Percentiles rank a stretch among this genome's conserved stretches.
Evolutionary conservation across 805 yeast species (phyloP).

Genomic region (Wickerhamomyces chaumierensis): DNA sequence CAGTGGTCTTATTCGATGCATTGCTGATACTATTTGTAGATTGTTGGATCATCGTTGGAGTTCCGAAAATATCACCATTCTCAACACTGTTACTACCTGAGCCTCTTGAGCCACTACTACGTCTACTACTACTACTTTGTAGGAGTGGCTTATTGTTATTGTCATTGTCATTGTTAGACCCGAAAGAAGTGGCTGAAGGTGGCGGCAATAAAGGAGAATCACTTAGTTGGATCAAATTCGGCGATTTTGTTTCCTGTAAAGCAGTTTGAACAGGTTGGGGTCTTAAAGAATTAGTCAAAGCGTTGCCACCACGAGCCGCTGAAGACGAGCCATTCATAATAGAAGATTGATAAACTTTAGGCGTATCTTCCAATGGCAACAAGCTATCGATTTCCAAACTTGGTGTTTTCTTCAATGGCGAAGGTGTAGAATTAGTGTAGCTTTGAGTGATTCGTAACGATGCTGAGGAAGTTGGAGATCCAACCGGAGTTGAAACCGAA

Average conservation of each 20-base stretch:
- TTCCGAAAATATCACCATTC: slow-evolving; percentile 15
- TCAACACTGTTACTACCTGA: slow-evolving; percentile 3
- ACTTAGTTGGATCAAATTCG: slow-evolving; percentile 26
- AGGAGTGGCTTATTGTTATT: no score
- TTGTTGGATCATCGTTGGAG: slow-evolving; percentile 15
- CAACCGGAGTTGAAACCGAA: not conserved
- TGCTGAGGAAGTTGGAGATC: not conserved
- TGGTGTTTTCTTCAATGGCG: not conserved
- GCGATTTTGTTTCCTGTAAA: slow-evolving; percentile 11
- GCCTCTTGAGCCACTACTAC: no score
- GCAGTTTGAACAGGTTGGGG: not conserved
- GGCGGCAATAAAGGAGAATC: slow-evolving; percentile 14
- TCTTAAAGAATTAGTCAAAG: no score
- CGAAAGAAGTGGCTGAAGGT: slow-evolving; percentile 1
- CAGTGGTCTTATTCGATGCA: slow-evolving; percentile 2
- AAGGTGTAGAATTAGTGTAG: not conserved
- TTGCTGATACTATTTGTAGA: not conserved
- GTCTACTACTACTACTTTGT: no score
- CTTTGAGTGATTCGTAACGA: not conserved
- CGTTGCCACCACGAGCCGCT: no score
- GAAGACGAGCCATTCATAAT: not conserved
- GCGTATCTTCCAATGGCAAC: not conserved
- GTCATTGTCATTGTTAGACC: not conserved
- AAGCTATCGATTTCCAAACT: not conserved
- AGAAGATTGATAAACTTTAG: not conserved